Evolutionary conservation across 78 protist species (phyloP), one percentile per base, ranked within the genome.

Genomic region (Pigoraptor vietnamica): DNA sequence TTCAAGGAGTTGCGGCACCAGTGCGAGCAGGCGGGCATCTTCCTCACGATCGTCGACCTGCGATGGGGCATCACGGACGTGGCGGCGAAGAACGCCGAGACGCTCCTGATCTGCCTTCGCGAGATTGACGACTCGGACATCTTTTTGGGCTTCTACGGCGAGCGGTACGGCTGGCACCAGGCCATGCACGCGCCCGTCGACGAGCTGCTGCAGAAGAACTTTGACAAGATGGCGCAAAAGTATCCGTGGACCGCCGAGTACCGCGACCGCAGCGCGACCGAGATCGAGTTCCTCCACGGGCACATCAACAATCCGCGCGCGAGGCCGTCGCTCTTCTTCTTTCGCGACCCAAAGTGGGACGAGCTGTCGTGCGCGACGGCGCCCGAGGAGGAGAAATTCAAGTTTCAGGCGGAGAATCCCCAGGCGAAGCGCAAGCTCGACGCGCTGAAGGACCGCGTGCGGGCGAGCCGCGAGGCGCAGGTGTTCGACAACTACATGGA

Each of bases 361-460:
- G 67, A 14, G 2, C 67, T 48, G 67, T 6, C 67, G 67, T 48
- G 67, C 67, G 6, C 67, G 67, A 21, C 67, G 67, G 6, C 6
- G 29, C 39, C 40, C 88, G 38, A 83, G 35, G 35, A 29, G 25
- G 88, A 83, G 39, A 19, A 19, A 1, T 2, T 81, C 86, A 81
- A 81, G 86, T 81, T 21, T 19, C 36, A 81, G 36, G 86, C 33
- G n/a, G 86, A 81, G 86, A 32, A 19, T 32, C 24, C 33, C 35
- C 36, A 81, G 86, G 24, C 86, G 33, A 32, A 23, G 86, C 33
- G 36, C 19, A 23, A 32, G 19, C 86, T 81, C 19, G 86, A 23
- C 86, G 86, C 24, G 36, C 86, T 81, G 36, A 81, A 81, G 86
- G 36, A 81, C 35, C 86, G 86, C 86, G n/a, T 81, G n/a, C 86